These are phyloP conservation scores for Rhizoclosmatium globosum DNA, from an alignment of 192 early-diverging fungal species.

Conservation along the genomic window DNA sequence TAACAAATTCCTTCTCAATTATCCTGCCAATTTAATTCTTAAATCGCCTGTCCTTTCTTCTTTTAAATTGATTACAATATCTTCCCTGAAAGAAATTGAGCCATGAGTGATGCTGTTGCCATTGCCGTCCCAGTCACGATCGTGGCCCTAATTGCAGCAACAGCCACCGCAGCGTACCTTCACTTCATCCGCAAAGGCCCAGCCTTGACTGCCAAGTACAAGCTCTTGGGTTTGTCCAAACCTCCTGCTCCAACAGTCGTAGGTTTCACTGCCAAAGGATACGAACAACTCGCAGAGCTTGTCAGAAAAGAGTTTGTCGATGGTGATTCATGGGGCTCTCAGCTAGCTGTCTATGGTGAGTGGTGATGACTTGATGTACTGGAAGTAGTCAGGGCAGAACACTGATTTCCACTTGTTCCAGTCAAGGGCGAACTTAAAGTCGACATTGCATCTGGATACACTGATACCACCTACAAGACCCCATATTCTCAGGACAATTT, in stretches of 20 bases:
- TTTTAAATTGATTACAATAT: no score
- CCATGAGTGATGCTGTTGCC: no score
- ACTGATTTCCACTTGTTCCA: background rate
- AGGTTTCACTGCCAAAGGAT: constrained; percentile 47
- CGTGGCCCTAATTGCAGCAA: background rate
- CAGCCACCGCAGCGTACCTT: background rate
- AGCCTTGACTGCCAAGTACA: background rate
- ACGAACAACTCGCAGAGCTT: constrained; percentile 44
- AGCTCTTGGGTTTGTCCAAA: constrained; percentile 20
- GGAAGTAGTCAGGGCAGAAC: background rate
- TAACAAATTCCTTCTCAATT: no score
- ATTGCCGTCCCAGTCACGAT: constrained; percentile 1
- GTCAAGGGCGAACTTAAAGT: constrained; percentile 64
- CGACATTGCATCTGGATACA: constrained; percentile 66
- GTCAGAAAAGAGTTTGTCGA: constrained; percentile 51
- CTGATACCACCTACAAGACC: constrained; percentile 44
- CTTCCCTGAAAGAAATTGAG: no score
- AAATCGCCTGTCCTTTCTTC: no score
- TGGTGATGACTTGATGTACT: background rate
- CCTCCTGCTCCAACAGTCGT: background rate
- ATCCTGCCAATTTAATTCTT: no score
- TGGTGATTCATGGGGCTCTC: constrained; percentile 56
- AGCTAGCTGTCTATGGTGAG: constrained; percentile 55
- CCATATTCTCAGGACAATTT: constrained; percentile 64
- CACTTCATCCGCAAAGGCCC: constrained; percentile 28